phyloP scores from a whole-genome alignment of 441 rosid genomes.

The Daphne laureola region DNA sequence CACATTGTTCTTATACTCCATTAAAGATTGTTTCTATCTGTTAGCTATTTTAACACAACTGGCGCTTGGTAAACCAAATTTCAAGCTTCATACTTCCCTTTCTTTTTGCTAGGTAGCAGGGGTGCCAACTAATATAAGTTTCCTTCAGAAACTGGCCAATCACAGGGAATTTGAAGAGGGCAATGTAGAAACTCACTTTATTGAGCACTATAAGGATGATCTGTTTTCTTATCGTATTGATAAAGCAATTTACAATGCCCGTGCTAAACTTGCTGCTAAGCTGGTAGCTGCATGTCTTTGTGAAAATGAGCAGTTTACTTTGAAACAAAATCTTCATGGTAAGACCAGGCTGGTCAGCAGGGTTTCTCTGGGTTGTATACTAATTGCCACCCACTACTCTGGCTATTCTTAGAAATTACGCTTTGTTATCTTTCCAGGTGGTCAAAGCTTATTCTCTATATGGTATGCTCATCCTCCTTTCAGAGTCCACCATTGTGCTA shows the following conservation, averaged over 20 bases:
- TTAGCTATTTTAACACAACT: too few relatives aligned
- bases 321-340: conserved; percentile 42
- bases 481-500: conserved; percentile 68
- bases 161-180: conserved; percentile 74
- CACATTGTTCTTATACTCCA: conserved; percentile 3
- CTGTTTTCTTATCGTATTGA: conserved; percentile 60
- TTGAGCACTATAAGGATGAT: conserved; percentile 70
- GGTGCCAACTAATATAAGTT: conserved; percentile 84
- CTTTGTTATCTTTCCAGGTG: conserved; percentile 39
- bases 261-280: conserved; percentile 47
- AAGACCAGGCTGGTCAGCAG: conserved; percentile 22
- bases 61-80: neutral
- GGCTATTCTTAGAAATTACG: conserved; percentile 14
- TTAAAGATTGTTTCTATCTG: neutral
- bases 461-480: conserved; percentile 86
- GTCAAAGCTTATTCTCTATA: conserved; percentile 34
- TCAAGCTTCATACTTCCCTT: conserved; percentile 3
- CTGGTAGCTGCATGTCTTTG: conserved; percentile 77
- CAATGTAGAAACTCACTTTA: conserved; percentile 91
- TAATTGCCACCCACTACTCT: neutral
- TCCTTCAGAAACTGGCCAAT: conserved; percentile 70
- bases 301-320: conserved; percentile 36
- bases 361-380: too few relatives aligned
- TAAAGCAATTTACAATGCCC: conserved; percentile 29
- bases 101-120: conserved; percentile 75